Evolutionary conservation across 2,329 filamentous ascomycete genomes (phyloP).

Genomic region (Botrytis porri): DNA sequence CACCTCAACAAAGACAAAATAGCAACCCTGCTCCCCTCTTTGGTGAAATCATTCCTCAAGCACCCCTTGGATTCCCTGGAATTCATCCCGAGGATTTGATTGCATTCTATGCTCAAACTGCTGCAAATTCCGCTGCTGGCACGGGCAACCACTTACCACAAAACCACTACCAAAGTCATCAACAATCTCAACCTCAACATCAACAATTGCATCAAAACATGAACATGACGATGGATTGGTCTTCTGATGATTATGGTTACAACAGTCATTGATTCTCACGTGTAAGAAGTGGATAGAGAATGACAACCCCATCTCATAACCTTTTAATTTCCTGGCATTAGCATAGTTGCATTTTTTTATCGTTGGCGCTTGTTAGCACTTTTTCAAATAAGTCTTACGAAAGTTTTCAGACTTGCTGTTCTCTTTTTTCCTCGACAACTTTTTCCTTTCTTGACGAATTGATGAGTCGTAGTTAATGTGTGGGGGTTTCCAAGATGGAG

Average conservation of each 20-base stretch:
- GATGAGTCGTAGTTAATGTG: constrained; percentile 14
- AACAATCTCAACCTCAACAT: constrained; percentile 4
- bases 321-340: background rate
- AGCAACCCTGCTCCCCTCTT: constrained; percentile 32
- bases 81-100: constrained; percentile 32
- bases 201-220: constrained; percentile 13
- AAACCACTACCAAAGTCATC: constrained; percentile 18
- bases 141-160: constrained; percentile 17
- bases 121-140: constrained; percentile 25
- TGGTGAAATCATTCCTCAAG: constrained; percentile 31
- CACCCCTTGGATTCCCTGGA: constrained; percentile 26
- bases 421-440: background rate
- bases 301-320: background rate
- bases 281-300: background rate
- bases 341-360: constrained; percentile 11
- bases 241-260: constrained; percentile 18
- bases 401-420: background rate
- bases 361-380: background rate
- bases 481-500: background rate
- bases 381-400: background rate
- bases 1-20: constrained; percentile 28
- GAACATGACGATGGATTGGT: constrained; percentile 22
- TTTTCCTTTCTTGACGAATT: constrained; percentile 5
- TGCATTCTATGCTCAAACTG: constrained; percentile 34
- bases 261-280: background rate